phyloP scores from a whole-genome alignment of 2,329 filamentous ascomycete genomes.

The Arthrobotrys conoides region DNA sequence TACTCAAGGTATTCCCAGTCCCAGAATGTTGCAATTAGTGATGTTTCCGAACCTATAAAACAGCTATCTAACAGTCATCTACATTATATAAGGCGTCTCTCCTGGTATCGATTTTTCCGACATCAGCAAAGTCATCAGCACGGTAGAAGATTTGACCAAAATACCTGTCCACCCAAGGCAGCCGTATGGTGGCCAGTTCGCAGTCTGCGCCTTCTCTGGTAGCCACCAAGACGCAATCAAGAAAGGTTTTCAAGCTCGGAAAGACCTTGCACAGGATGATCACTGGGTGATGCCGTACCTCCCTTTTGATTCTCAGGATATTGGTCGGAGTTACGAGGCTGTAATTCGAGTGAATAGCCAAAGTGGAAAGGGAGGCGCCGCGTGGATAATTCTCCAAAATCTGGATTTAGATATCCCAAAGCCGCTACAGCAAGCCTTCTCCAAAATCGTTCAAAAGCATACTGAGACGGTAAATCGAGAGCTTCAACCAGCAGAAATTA shows the following conservation, averaged over 20 bases:
- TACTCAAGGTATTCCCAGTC: slow-evolving; percentile 80
- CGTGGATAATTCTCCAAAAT: slow-evolving; percentile 91
- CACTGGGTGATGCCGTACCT: slow-evolving; percentile 91
- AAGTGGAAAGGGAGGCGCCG: slow-evolving; percentile 91
- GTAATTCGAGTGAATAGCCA: slow-evolving; percentile 99
- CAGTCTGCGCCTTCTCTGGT: slow-evolving; percentile 90
- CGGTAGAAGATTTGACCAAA: slow-evolving; percentile 93
- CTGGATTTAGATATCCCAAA: slow-evolving; percentile 94
- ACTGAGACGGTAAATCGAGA: slow-evolving; percentile 87
- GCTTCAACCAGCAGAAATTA: slow-evolving; percentile 85
- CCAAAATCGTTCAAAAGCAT: slow-evolving; percentile 83
- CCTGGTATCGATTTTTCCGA: slow-evolving; percentile 93
- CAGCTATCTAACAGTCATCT: too few species aligned
- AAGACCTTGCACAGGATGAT: slow-evolving; percentile 74
- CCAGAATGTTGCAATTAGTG: too few species aligned
- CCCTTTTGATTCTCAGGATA: slow-evolving; percentile 91
- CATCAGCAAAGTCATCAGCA: slow-evolving; percentile 85
- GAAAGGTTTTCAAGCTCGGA: slow-evolving; percentile 83
- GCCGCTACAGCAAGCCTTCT: slow-evolving; percentile 91
- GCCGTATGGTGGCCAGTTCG: slow-evolving; percentile 90
- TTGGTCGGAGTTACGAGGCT: slow-evolving; percentile 94
- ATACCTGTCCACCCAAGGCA: slow-evolving; percentile 91
- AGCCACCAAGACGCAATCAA: slow-evolving; percentile 97
- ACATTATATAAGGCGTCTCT: slow-evolving; percentile 70
- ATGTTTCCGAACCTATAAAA: too few species aligned